A percentile compares a stretch with the other conserved stretches of the same genome.
These are phyloP conservation scores for Jackrogersella multiformis DNA, from an alignment of 495 filamentous ascomycete genomes.

Conservation along the genomic window DNA sequence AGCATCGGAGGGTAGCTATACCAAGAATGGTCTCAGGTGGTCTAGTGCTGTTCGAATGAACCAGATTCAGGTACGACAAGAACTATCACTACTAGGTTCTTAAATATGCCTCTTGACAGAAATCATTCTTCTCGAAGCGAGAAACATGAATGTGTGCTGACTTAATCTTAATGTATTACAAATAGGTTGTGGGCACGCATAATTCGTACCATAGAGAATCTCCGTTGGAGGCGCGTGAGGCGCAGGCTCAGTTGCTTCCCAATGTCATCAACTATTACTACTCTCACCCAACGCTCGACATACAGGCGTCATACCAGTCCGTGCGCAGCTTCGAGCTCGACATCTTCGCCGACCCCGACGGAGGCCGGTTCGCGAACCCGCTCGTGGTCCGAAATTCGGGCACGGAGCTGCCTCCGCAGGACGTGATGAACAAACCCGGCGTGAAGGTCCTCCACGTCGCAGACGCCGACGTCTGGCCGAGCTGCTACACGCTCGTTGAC, in stretches of 20 bases:
- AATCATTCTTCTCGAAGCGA: too few species aligned
- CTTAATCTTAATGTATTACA: neutral
- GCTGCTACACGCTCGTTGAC: constrained; percentile 40
- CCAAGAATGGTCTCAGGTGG: constrained; percentile 29
- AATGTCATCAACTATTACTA: constrained; percentile 35
- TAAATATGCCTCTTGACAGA: too few species aligned
- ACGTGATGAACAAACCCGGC: constrained; percentile 30
- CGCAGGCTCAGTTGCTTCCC: constrained; percentile 3
- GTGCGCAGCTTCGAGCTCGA: constrained; percentile 44
- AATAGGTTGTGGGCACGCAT: constrained; percentile 48
- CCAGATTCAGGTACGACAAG: constrained; percentile 16
- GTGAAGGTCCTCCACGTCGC: constrained; percentile 45
- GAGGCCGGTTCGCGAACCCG: constrained; percentile 38
- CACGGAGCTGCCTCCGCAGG: constrained; percentile 15
- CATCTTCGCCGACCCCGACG: constrained; percentile 41
- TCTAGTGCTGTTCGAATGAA: constrained; percentile 31
- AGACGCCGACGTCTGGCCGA: constrained; percentile 40
- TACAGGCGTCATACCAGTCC: constrained; percentile 41
- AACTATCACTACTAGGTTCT: neutral
- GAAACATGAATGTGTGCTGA: neutral
- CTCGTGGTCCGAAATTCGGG: constrained; percentile 36
- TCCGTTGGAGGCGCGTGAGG: constrained; percentile 17
- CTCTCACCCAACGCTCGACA: constrained; percentile 33
- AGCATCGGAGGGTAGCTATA: constrained; percentile 5
- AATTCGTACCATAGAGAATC: constrained; percentile 47